Conservation (phyloP, 192 early-diverging fungal species). For the Podila epicladia region DNA sequence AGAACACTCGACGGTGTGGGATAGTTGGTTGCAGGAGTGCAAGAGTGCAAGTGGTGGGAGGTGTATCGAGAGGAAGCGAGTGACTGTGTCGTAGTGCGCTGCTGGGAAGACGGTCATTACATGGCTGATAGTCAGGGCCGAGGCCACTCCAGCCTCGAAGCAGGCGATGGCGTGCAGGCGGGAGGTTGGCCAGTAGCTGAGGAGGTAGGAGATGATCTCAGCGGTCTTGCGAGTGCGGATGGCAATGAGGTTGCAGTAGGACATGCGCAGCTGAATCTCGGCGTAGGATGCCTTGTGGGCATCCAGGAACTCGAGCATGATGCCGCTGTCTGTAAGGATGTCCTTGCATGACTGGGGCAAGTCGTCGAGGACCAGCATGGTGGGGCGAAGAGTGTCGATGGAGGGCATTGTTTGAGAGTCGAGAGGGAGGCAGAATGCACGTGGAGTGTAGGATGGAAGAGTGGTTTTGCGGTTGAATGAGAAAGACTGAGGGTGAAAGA, state of each 20-base stretch:
- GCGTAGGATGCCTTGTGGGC: conserved; percentile 50
- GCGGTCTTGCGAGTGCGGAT: conserved; percentile 50
- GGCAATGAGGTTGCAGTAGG: conserved; percentile 51
- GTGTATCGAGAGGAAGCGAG: neutral
- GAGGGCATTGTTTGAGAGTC: conserved; percentile 22
- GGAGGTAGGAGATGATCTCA: conserved; percentile 51
- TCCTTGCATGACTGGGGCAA: conserved; percentile 48
- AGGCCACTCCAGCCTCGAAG: conserved; percentile 49
- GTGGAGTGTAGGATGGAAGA: neutral
- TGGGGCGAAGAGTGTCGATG: conserved; percentile 32
- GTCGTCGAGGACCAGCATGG: conserved; percentile 53
- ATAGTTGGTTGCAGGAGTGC: no score
- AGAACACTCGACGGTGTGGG: neutral
- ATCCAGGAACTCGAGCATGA: conserved; percentile 49
- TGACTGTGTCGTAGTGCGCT: neutral
- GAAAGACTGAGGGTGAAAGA: neutral
- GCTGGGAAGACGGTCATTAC: neutral
- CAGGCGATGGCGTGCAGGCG: conserved; percentile 48
- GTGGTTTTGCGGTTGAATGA: neutral
- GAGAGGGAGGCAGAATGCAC: neutral
- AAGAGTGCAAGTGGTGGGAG: neutral
- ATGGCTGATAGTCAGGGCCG: conserved; percentile 47
- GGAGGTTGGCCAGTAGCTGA: conserved; percentile 51
- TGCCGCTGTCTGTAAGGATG: conserved; percentile 31
- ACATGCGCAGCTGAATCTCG: conserved; percentile 49